phyloP scores from a whole-genome alignment of 331 rosid genomes.

The Quercus lobata region DNA sequence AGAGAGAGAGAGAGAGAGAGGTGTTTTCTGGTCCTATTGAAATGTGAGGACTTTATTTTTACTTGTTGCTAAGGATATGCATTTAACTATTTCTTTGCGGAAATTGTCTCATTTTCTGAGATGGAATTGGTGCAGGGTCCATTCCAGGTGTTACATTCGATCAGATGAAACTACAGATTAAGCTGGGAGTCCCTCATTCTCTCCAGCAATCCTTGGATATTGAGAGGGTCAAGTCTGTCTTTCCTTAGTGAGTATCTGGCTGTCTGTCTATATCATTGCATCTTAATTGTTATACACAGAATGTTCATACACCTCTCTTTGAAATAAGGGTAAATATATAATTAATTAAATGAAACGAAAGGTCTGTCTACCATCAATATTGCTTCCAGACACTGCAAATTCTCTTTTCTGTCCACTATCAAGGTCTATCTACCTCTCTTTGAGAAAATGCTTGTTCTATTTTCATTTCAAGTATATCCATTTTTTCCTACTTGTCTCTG shows the following conservation, averaged over 20 bases:
- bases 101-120: slow-evolving; percentile 18
- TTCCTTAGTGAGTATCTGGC: slow-evolving; percentile 75
- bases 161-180: slow-evolving; percentile 87
- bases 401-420: neutral
- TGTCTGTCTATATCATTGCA: neutral
- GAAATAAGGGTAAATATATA: neutral
- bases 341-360: neutral
- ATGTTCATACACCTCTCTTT: neutral
- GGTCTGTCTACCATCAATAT: neutral
- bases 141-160: slow-evolving; percentile 79
- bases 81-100: neutral
- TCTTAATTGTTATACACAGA: neutral
- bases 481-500: neutral
- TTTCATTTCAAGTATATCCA: neutral
- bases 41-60: neutral
- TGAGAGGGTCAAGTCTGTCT: slow-evolving; percentile 81
- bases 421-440: neutral
- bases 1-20: neutral
- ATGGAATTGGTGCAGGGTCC: slow-evolving; percentile 50
- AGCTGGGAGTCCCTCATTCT: slow-evolving; percentile 80
- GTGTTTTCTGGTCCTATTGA: neutral
- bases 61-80: neutral
- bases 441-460: neutral
- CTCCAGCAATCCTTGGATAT: slow-evolving; percentile 73
- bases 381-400: neutral